Evolutionary conservation across 768 basidiomycete genomes (phyloP).

Genomic region (Tephrocybe sp.): DNA sequence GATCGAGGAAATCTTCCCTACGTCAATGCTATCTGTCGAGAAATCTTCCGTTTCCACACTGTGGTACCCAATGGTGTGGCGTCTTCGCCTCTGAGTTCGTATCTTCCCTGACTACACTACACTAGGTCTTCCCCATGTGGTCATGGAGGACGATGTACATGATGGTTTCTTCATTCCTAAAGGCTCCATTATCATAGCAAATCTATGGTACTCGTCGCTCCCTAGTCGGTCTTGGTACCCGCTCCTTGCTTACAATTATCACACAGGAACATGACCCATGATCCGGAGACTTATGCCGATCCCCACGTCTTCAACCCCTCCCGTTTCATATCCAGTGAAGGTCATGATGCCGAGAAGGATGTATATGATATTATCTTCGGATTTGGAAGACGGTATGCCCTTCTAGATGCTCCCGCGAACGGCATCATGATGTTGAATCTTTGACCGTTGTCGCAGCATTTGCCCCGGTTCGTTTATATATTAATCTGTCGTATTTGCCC

Average conservation of each 20-base stretch:
- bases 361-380: slow-evolving; percentile 42
- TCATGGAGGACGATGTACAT: slow-evolving; percentile 24
- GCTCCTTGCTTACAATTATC: too few species aligned
- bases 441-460: too few species aligned
- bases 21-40: slow-evolving; percentile 22
- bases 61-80: neutral
- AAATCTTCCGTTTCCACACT: slow-evolving; percentile 15
- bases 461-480: too few species aligned
- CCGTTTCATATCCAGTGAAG: slow-evolving; percentile 15
- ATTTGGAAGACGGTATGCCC: slow-evolving; percentile 39
- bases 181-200: too few species aligned
- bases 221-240: neutral
- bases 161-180: slow-evolving; percentile 25
- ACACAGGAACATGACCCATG: slow-evolving; percentile 26
- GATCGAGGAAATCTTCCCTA: slow-evolving; percentile 26
- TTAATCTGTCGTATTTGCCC: too few species aligned
- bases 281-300: slow-evolving; percentile 16
- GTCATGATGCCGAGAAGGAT: slow-evolving; percentile 28
- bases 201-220: slow-evolving; percentile 20
- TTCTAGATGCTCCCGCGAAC: too few species aligned
- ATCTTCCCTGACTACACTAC: too few species aligned
- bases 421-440: too few species aligned
- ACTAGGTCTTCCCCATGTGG: slow-evolving; percentile 25
- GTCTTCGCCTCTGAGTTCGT: too few species aligned
- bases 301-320: slow-evolving; percentile 21